phyloP scores from a whole-genome alignment of 441 rosid species.

The Euphorbia celastroides region DNA sequence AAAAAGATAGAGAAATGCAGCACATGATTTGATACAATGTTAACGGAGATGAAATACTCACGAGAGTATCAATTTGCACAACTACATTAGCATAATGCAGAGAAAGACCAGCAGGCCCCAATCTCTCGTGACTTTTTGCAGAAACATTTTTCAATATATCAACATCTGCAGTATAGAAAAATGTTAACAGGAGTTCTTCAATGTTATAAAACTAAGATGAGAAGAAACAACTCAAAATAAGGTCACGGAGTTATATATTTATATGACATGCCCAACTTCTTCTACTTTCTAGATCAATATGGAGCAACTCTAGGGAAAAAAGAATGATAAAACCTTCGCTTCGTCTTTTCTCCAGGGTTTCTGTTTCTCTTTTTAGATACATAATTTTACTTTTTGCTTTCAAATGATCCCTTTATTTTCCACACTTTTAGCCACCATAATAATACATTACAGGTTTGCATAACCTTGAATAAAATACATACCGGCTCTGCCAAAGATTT shows the following conservation, averaged over 20 bases:
- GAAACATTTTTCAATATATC: slow-evolving; percentile 35
- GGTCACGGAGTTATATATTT: not conserved
- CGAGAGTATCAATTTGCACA: slow-evolving; percentile 89
- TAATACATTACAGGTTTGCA: not conserved
- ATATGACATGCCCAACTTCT: not conserved
- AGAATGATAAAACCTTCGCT: not conserved
- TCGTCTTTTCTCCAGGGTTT: not conserved
- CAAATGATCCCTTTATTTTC: not conserved
- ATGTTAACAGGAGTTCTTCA: not conserved
- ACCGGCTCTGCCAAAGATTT: slow-evolving; percentile 76
- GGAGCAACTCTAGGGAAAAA: not conserved
- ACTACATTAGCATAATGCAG: slow-evolving; percentile 93
- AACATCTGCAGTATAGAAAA: slow-evolving; percentile 37
- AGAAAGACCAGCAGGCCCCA: slow-evolving; percentile 97
- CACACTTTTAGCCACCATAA: not conserved
- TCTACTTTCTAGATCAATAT: not conserved
- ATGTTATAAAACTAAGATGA: not conserved
- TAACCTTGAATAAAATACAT: slow-evolving; percentile 19
- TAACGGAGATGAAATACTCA: slow-evolving; percentile 44
- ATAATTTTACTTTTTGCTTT: not conserved
- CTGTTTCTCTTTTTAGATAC: not conserved
- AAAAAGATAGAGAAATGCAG: not conserved
- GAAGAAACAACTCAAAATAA: not conserved
- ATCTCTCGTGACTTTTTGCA: slow-evolving; percentile 33
- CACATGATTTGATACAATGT: slow-evolving; percentile 3